Percentiles rank a stretch among this genome's conserved stretches.
phyloP scores from a whole-genome alignment of 768 basidiomycete genomes.

The Psilocybe azurescens region DNA sequence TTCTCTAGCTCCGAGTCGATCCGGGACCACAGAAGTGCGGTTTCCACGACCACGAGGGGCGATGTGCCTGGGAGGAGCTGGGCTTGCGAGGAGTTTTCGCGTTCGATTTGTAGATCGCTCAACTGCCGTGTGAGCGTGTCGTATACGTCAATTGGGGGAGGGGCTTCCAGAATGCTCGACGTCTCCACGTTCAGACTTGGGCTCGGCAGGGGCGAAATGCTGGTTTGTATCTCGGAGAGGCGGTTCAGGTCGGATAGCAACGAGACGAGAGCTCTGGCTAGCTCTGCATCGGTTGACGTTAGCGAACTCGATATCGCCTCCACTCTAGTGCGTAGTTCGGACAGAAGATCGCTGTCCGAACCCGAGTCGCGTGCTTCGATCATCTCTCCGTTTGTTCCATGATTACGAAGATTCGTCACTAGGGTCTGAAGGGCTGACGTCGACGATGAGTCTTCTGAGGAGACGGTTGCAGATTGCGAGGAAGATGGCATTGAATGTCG shows the following conservation, averaged over 20 bases:
- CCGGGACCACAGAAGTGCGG: constrained; percentile 72
- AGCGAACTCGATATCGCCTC: constrained; percentile 50
- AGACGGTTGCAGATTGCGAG: constrained; percentile 35
- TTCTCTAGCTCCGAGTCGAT: constrained; percentile 78
- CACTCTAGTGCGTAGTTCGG: constrained; percentile 63
- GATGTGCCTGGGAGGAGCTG: constrained; percentile 41
- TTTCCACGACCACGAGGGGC: constrained; percentile 59
- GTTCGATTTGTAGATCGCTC: constrained; percentile 67
- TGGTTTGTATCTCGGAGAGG: constrained; percentile 52
- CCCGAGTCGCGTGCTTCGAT: constrained; percentile 44
- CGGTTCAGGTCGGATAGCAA: constrained; percentile 73
- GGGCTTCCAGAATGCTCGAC: constrained; percentile 25
- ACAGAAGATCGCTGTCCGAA: constrained; percentile 57
- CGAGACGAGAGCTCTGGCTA: constrained; percentile 72
- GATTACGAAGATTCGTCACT: constrained; percentile 63
- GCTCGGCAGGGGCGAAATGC: constrained; percentile 15
- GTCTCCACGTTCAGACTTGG: constrained; percentile 19
- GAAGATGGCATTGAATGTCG: constrained; percentile 63
- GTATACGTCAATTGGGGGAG: constrained; percentile 49
- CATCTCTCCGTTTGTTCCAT: constrained; percentile 49
- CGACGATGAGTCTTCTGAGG: constrained; percentile 36
- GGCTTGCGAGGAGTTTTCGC: constrained; percentile 45
- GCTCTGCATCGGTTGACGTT: constrained; percentile 55
- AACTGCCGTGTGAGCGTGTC: constrained; percentile 71
- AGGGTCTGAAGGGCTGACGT: constrained; percentile 66